Evolutionary conservation across 495 filamentous ascomycete species (phyloP).

Genomic region (Letharia lupina): DNA sequence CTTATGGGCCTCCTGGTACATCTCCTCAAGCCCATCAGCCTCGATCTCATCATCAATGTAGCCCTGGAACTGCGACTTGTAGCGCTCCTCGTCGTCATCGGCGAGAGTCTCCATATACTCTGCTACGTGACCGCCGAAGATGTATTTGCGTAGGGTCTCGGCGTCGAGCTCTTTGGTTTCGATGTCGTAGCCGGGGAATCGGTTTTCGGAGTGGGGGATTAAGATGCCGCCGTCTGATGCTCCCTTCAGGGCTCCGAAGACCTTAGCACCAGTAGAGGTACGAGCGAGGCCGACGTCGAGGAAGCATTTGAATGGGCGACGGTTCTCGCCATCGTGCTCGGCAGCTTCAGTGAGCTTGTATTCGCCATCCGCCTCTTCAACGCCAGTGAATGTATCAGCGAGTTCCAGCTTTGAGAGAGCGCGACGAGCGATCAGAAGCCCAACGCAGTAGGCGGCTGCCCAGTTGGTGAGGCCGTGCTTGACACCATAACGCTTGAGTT

Average conservation of each 20-base stretch:
- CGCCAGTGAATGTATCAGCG: slow-evolving; percentile 81
- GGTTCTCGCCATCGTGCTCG: slow-evolving; percentile 72
- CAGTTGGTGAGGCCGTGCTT: slow-evolving; percentile 99
- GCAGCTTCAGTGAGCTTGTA: slow-evolving; percentile 85
- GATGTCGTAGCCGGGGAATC: slow-evolving; percentile 97
- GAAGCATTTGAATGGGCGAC: slow-evolving; percentile 97
- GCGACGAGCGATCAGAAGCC: slow-evolving; percentile 93
- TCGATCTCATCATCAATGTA: slow-evolving; percentile 96
- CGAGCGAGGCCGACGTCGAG: slow-evolving; percentile 94
- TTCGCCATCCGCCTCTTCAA: slow-evolving; percentile 92
- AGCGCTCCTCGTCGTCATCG: slow-evolving; percentile 99
- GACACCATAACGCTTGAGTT: slow-evolving; percentile 94
- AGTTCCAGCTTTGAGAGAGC: slow-evolving; percentile 93
- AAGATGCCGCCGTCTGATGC: slow-evolving; percentile 96
- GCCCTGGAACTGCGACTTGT: slow-evolving; percentile 92
- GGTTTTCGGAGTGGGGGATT: slow-evolving; percentile 96
- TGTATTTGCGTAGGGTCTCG: slow-evolving; percentile 97
- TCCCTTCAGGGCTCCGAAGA: slow-evolving; percentile 99
- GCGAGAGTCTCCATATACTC: slow-evolving; percentile 99
- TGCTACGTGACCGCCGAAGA: slow-evolving; percentile 93
- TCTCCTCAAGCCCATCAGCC: slow-evolving; percentile 93
- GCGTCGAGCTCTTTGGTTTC: slow-evolving; percentile 96
- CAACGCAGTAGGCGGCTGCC: slow-evolving; percentile 93
- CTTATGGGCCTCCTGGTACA: slow-evolving; percentile 91
- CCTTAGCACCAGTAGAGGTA: slow-evolving; percentile 93